These are phyloP conservation scores for Monosporascus sp. DNA, from an alignment of 2,329 filamentous ascomycete species.

Conservation along the genomic window DNA sequence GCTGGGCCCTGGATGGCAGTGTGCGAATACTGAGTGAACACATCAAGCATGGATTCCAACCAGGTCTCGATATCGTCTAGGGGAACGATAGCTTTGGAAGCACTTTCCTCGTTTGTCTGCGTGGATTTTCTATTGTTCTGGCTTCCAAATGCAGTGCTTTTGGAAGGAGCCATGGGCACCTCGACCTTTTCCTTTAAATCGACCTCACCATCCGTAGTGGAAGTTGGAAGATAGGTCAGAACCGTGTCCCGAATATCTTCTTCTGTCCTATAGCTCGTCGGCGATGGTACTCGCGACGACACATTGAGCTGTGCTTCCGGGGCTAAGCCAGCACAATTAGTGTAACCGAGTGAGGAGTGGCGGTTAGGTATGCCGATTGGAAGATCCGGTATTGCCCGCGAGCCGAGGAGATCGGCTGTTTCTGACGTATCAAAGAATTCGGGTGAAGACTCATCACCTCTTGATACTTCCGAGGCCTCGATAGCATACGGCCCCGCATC, in stretches of 20 bases:
- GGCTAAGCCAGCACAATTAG: slow-evolving; percentile 9
- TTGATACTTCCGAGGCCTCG: no score
- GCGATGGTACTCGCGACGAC: not conserved
- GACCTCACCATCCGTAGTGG: not conserved
- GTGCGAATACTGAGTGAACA: slow-evolving; percentile 17
- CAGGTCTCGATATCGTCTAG: slow-evolving; percentile 19
- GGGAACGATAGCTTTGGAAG: slow-evolving; percentile 10
- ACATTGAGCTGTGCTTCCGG: slow-evolving; percentile 10
- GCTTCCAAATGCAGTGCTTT: not conserved
- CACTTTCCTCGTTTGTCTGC: not conserved
- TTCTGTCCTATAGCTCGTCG: not conserved
- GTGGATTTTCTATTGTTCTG: not conserved
- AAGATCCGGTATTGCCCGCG: slow-evolving; percentile 5
- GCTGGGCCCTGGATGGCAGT: slow-evolving; percentile 17
- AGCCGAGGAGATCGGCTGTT: slow-evolving; percentile 1
- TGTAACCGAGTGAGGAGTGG: slow-evolving; percentile 17
- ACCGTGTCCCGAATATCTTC: not conserved
- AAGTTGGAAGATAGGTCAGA: not conserved
- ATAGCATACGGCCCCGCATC: slow-evolving; percentile 3
- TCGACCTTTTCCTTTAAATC: not conserved
- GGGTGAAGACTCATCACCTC: not conserved
- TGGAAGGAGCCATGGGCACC: not conserved
- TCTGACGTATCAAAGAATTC: slow-evolving; percentile 1
- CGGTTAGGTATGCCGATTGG: slow-evolving; percentile 14
- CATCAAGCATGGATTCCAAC: slow-evolving; percentile 19